phyloP scores from a whole-genome alignment of 2,329 filamentous ascomycete species.

The Fusarium nurragi region DNA sequence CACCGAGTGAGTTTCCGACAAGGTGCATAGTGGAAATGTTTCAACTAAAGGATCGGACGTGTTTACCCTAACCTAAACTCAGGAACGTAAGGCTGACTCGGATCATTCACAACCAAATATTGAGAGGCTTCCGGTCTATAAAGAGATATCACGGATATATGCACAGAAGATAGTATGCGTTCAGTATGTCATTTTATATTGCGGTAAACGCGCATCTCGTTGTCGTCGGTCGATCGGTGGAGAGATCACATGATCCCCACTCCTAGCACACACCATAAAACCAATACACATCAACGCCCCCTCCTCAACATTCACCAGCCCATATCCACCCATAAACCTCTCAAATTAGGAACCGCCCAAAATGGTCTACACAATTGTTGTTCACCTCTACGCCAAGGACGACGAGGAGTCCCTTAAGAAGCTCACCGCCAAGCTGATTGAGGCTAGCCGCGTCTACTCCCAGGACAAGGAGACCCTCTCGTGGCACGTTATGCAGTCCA shows the following conservation, averaged over 20 bases:
- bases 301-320: slow-evolving; percentile 6
- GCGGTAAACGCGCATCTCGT: slow-evolving; percentile 11
- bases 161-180: not conserved
- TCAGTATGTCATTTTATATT: not conserved
- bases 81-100: too few relatives aligned
- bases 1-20: too few relatives aligned
- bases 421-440: slow-evolving; percentile 76
- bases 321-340: not conserved
- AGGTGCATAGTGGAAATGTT: too few relatives aligned
- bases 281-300: slow-evolving; percentile 14
- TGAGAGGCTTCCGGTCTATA: too few relatives aligned
- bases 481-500: slow-evolving; percentile 83
- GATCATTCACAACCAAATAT: too few relatives aligned
- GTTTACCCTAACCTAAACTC: too few relatives aligned
- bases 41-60: too few relatives aligned
- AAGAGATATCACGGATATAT: too few relatives aligned
- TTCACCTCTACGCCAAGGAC: slow-evolving; percentile 75
- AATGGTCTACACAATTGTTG: slow-evolving; percentile 76
- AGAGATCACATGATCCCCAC: slow-evolving; percentile 32
- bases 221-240: slow-evolving; percentile 24
- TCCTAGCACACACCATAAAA: slow-evolving; percentile 26
- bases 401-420: slow-evolving; percentile 71
- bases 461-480: slow-evolving; percentile 75
- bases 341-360: slow-evolving; percentile 1
- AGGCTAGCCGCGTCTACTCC: slow-evolving; percentile 77